A percentile compares a stretch with the other conserved stretches of the same genome.
Evolutionary conservation across 2,329 filamentous ascomycete genomes (phyloP).

Genomic region (Fusarium dimerum): DNA sequence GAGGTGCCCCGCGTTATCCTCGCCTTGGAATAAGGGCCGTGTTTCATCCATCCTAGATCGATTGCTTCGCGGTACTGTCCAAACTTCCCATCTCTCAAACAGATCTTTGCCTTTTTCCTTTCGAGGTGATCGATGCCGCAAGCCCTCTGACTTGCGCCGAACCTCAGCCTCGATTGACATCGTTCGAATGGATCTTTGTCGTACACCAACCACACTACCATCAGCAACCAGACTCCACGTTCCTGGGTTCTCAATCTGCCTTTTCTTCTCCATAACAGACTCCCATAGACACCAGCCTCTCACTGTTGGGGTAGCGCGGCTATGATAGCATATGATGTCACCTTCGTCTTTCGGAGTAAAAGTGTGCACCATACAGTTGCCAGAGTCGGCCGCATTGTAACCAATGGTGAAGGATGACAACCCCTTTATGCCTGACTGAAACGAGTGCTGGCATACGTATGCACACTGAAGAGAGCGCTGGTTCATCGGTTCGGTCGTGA

Average conservation of each 20-base stretch:
- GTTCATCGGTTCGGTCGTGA: constrained; percentile 59
- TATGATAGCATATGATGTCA: constrained; percentile 59
- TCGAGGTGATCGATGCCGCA: constrained; percentile 34
- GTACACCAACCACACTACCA: constrained; percentile 64
- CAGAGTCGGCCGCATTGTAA: constrained; percentile 60
- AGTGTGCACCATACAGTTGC: constrained; percentile 65
- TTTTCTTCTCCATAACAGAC: constrained; percentile 51
- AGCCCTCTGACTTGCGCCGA: constrained; percentile 21
- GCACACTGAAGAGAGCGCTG: constrained; percentile 62
- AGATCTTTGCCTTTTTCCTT: constrained; percentile 22
- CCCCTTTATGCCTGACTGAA: constrained; percentile 55
- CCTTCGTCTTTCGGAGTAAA: constrained; percentile 56
- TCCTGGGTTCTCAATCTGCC: constrained; percentile 62
- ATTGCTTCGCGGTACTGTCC: constrained; percentile 51
- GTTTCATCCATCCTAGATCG: constrained; percentile 48
- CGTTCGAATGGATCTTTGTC: constrained; percentile 41
- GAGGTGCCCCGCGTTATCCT: constrained; percentile 52
- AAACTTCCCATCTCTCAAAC: constrained; percentile 53
- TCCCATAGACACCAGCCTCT: constrained; percentile 53
- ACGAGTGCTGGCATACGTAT: constrained; percentile 45
- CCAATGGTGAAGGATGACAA: constrained; percentile 65
- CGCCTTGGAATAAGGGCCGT: constrained; percentile 43
- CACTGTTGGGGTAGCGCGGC: constrained; percentile 34
- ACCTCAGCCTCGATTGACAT: constrained; percentile 11
- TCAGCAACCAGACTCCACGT: constrained; percentile 63